Evolutionary conservation across 768 basidiomycete species (phyloP).

Genomic region (Suillus luteus): DNA sequence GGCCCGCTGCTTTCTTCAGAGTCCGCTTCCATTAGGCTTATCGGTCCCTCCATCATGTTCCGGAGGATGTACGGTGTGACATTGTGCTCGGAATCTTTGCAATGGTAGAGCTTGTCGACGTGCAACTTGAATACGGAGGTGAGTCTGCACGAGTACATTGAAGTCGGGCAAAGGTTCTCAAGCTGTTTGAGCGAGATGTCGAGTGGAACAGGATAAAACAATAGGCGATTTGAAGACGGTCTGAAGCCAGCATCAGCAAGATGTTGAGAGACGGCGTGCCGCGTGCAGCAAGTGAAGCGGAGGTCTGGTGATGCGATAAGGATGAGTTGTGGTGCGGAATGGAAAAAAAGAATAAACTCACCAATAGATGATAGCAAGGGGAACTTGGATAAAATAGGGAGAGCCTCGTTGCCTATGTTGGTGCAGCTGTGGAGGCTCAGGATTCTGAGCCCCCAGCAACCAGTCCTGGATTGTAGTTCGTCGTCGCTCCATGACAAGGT

Average conservation of each 20-base stretch:
- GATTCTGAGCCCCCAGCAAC: constrained; percentile 61
- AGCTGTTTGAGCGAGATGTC: constrained; percentile 35
- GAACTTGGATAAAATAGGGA: constrained; percentile 46
- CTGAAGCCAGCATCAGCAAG: constrained; percentile 29
- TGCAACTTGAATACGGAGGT: constrained; percentile 33
- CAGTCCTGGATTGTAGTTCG: constrained; percentile 29
- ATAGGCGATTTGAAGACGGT: constrained; percentile 27
- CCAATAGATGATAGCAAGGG: constrained; percentile 64
- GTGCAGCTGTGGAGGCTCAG: constrained; percentile 57
- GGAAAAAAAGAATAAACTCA: constrained; percentile 32
- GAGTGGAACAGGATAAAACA: constrained; percentile 49
- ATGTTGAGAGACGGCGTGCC: constrained; percentile 19
- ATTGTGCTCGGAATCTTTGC: neutral
- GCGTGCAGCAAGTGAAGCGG: constrained; percentile 48
- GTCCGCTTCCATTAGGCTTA: neutral
- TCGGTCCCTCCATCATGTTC: neutral
- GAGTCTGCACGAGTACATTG: constrained; percentile 30
- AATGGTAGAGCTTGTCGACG: constrained; percentile 19
- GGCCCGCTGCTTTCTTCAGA: neutral
- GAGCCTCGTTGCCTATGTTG: constrained; percentile 46
- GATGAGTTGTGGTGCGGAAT: constrained; percentile 7
- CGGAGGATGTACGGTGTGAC: neutral
- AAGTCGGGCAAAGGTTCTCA: constrained; percentile 21
- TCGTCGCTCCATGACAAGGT: constrained; percentile 43
- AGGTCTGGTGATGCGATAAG: constrained; percentile 40